These are phyloP conservation scores for Amaranthus tricolor DNA, from an alignment of 179 eudicot species.

Conservation along the genomic window DNA sequence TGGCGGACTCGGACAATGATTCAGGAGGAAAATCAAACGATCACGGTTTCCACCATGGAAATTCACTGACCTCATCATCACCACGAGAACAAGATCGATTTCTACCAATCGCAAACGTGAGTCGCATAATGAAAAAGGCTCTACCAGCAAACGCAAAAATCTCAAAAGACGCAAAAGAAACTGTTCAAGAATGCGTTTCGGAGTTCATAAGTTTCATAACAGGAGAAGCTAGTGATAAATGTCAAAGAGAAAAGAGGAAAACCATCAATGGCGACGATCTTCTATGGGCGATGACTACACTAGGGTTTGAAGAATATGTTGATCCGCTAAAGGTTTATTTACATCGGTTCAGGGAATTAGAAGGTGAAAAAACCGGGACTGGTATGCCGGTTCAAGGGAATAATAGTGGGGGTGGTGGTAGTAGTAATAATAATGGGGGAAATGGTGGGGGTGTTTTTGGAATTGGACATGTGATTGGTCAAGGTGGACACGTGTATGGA, in stretches of 20 bases:
- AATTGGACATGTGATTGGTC: slow-evolving; percentile 32
- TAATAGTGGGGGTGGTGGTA: slow-evolving; percentile 31
- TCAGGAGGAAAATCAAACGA: slow-evolving; percentile 43
- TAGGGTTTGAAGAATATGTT: slow-evolving; percentile 67
- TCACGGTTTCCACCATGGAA: slow-evolving; percentile 14
- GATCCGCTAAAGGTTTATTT: slow-evolving; percentile 62
- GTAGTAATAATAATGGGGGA: slow-evolving; percentile 31
- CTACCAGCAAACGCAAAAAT: slow-evolving; percentile 65
- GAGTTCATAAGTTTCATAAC: slow-evolving; percentile 74
- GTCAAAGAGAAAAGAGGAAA: slow-evolving; percentile 64
- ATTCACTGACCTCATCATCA: slow-evolving; percentile 28
- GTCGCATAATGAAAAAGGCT: slow-evolving; percentile 66
- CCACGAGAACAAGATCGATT: slow-evolving; percentile 57
- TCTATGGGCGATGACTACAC: slow-evolving; percentile 69
- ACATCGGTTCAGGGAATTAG: slow-evolving; percentile 61
- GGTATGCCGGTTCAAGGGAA: slow-evolving; percentile 25
- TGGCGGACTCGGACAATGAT: slow-evolving; percentile 67
- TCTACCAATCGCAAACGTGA: slow-evolving; percentile 66
- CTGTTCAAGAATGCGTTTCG: slow-evolving; percentile 72
- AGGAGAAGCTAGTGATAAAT: slow-evolving; percentile 68
- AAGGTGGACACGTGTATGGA: slow-evolving; percentile 33
- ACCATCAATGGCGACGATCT: slow-evolving; percentile 72
- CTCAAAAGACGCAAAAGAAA: slow-evolving; percentile 65
- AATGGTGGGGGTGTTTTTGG: slow-evolving; percentile 37
- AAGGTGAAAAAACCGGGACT: slow-evolving; percentile 54